These are phyloP conservation scores for Ammopiptanthus mongolicus DNA, from an alignment of 306 rosid species.

Conservation along the genomic window DNA sequence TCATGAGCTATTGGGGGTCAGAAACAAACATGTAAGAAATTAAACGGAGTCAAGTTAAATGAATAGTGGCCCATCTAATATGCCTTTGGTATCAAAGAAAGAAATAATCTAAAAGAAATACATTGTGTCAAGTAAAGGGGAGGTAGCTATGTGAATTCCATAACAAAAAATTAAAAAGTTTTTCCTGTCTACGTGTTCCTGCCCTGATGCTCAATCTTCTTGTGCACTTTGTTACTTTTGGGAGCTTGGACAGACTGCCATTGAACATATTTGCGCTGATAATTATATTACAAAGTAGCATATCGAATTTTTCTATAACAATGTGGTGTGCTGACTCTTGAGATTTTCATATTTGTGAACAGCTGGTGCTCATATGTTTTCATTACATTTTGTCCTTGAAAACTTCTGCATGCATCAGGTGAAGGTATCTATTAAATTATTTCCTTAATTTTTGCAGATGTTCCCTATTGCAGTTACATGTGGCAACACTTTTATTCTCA, in stretches of 20 bases:
- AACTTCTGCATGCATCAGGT: conserved; percentile 1
- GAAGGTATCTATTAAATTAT: conserved; percentile 9
- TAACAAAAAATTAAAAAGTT: background rate
- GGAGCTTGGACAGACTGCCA: background rate
- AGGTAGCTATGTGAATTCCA: background rate
- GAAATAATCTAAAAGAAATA: too few species aligned
- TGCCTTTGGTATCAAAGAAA: too few species aligned
- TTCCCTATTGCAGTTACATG: conserved; percentile 72
- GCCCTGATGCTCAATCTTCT: too few species aligned
- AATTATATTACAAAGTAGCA: background rate
- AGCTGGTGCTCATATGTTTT: background rate
- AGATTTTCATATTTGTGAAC: background rate
- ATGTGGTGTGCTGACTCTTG: background rate
- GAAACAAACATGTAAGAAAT: background rate
- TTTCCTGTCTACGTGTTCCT: background rate
- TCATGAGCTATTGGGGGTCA: background rate
- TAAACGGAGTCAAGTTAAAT: background rate
- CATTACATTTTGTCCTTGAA: background rate
- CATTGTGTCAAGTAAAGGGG: too few species aligned
- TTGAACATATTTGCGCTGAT: background rate
- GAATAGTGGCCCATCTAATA: too few species aligned
- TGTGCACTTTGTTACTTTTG: background rate
- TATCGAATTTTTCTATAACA: background rate
- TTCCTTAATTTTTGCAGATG: conserved; percentile 45
- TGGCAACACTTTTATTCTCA: conserved; percentile 72